phyloP scores from a whole-genome alignment of 1,284 basidiomycete species.

The Trichosporon inkin region DNA sequence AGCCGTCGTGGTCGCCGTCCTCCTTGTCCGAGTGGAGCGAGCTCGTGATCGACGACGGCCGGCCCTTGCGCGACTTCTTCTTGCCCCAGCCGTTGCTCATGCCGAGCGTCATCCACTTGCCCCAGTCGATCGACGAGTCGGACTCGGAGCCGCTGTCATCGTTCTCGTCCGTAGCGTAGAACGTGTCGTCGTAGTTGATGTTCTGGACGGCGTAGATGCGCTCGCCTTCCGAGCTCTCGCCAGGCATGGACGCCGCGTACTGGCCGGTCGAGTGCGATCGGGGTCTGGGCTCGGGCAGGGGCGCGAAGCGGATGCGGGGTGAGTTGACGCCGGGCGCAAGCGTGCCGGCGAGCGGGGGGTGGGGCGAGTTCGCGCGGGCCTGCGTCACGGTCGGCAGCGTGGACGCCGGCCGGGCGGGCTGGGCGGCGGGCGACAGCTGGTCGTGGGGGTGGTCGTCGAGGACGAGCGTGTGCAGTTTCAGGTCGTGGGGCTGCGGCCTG shows the following conservation, averaged over 20 bases:
- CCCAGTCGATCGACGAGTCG: constrained; percentile 12
- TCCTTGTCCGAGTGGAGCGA: constrained; percentile 7
- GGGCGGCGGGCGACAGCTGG: neutral
- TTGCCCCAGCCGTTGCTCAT: neutral
- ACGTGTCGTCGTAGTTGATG: constrained; percentile 22
- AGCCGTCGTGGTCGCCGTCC: constrained; percentile 9
- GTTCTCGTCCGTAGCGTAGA: constrained; percentile 9
- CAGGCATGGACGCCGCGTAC: constrained; percentile 28
- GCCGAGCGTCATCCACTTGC: constrained; percentile 8
- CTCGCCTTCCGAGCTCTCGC: constrained; percentile 21
- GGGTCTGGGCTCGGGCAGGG: constrained; percentile 46
- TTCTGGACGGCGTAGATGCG: constrained; percentile 21
- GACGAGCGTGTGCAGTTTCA: neutral
- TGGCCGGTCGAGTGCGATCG: constrained; percentile 44
- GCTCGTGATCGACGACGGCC: constrained; percentile 12
- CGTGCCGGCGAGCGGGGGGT: neutral
- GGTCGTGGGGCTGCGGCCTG: neutral
- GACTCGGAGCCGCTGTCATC: constrained; percentile 11
- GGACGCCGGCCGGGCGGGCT: neutral
- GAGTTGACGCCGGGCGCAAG: constrained; percentile 11
- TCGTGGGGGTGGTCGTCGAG: neutral
- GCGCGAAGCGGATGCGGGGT: constrained; percentile 46
- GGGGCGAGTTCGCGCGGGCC: neutral
- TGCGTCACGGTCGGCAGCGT: neutral
- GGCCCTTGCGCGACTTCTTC: constrained; percentile 7